These are phyloP conservation scores for Aspergillus sp. DNA, from an alignment of 2,329 filamentous ascomycete species.

Conservation along the genomic window DNA sequence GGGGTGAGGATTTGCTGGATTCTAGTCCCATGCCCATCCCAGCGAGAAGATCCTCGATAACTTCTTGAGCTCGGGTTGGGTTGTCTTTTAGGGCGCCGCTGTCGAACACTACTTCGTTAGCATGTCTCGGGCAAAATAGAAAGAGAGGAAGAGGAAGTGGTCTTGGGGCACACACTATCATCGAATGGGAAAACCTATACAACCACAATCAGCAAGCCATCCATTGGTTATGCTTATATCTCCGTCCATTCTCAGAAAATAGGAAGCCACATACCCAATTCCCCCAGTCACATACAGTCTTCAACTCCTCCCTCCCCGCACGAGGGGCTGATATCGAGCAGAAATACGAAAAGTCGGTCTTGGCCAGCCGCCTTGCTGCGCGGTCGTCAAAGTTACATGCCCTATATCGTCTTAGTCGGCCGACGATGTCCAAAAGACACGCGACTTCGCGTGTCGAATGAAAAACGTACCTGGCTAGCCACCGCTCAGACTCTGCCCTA, in stretches of 20 bases:
- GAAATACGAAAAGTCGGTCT: slow-evolving; percentile 33
- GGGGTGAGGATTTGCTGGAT: not conserved
- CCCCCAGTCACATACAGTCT: slow-evolving; percentile 34
- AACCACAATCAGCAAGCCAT: not conserved
- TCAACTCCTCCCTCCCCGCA: slow-evolving; percentile 27
- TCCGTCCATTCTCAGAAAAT: not conserved
- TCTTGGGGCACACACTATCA: slow-evolving; percentile 16
- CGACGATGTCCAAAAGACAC: no score
- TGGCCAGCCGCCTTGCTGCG: slow-evolving; percentile 13
- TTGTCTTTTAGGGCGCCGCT: slow-evolving; percentile 35
- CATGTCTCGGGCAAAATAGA: not conserved
- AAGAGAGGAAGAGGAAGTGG: not conserved
- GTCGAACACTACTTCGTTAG: slow-evolving; percentile 31
- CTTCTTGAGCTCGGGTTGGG: slow-evolving; percentile 24
- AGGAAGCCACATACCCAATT: slow-evolving; percentile 28
- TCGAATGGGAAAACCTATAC: slow-evolving; percentile 23
- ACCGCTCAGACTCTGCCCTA: slow-evolving; percentile 30
- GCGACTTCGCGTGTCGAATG: not conserved
- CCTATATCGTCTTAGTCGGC: slow-evolving; percentile 10
- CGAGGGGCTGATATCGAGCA: slow-evolving; percentile 30
- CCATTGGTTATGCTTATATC: no score
- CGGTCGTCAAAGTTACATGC: slow-evolving; percentile 23
- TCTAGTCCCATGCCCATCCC: slow-evolving; percentile 16
- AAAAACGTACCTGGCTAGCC: slow-evolving; percentile 26
- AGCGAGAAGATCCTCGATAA: slow-evolving; percentile 29